These are phyloP conservation scores for Paratinospora sagittata DNA, from an alignment of 164 flowering plant species.

Conservation along the genomic window DNA sequence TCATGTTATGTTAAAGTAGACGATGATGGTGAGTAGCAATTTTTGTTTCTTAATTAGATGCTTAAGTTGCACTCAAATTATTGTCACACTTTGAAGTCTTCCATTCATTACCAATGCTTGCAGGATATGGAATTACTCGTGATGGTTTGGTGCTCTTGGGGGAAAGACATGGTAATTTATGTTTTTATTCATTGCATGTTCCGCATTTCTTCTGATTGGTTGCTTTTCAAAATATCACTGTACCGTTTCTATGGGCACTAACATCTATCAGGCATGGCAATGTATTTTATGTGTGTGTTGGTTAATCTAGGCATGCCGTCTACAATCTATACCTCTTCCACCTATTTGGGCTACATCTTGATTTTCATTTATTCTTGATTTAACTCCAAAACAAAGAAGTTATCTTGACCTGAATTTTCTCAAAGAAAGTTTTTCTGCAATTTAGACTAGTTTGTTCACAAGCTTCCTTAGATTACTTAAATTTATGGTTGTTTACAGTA, in stretches of 20 bases:
- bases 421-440: not conserved
- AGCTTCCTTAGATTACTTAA: not conserved
- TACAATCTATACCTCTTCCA: not conserved
- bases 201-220: not conserved
- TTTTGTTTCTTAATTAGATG: slow-evolving; percentile 4
- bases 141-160: slow-evolving; percentile 82
- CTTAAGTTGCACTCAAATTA: not conserved
- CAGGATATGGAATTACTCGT: slow-evolving; percentile 82
- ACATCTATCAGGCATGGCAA: not conserved
- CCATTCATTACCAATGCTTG: slow-evolving; percentile 15
- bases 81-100: slow-evolving; percentile 1
- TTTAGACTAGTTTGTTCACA: not conserved
- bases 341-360: not conserved
- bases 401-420: not conserved
- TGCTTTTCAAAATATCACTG: not conserved
- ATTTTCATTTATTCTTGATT: not conserved
- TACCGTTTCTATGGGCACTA: not conserved
- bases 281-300: not conserved
- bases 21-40: slow-evolving; percentile 67
- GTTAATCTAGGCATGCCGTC: not conserved
- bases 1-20: slow-evolving; percentile 61
- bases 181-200: not conserved
- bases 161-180: slow-evolving; percentile 65
- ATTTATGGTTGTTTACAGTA: not conserved
- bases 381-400: not conserved